Percentiles rank a stretch among this genome's conserved stretches.
phyloP scores from a whole-genome alignment of 176 grass and related monocot species.

The Phoenix dactylifera region DNA sequence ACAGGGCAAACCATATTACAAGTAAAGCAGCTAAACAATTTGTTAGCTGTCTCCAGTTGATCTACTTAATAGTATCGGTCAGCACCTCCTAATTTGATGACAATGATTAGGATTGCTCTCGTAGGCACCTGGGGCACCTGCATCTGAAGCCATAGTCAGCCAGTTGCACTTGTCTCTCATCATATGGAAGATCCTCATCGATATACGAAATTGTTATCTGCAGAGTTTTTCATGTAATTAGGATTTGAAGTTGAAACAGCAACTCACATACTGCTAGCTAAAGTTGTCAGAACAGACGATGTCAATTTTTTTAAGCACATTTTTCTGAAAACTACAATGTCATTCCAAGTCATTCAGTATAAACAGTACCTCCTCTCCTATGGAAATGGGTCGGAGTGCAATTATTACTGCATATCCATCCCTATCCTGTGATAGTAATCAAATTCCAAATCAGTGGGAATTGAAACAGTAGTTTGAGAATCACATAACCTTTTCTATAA shows the following conservation, averaged over 20 bases:
- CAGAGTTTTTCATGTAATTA: background rate
- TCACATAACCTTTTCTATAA: no score
- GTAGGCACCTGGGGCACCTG: slow-evolving; percentile 51
- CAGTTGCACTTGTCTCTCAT: slow-evolving; percentile 67
- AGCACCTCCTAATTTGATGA: background rate
- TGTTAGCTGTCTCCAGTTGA: no score
- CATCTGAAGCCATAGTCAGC: slow-evolving; percentile 88
- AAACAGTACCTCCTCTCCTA: slow-evolving; percentile 66
- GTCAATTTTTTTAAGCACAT: background rate
- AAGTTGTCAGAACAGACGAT: background rate
- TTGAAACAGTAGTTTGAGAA: no score
- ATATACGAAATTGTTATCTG: slow-evolving; percentile 93
- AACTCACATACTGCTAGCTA: no score
- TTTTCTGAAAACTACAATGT: background rate
- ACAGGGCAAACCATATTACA: no score
- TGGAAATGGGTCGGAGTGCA: slow-evolving; percentile 38
- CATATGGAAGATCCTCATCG: slow-evolving; percentile 63
- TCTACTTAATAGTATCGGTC: no score
- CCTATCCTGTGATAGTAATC: slow-evolving; percentile 48
- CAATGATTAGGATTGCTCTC: slow-evolving; percentile 38
- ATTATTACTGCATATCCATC: slow-evolving; percentile 66
- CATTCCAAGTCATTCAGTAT: background rate
- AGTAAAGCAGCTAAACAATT: no score
- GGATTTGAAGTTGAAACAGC: no score
- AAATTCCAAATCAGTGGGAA: background rate